phyloP scores from a whole-genome alignment of 495 filamentous ascomycete species.

The Neurospora sp. region DNA sequence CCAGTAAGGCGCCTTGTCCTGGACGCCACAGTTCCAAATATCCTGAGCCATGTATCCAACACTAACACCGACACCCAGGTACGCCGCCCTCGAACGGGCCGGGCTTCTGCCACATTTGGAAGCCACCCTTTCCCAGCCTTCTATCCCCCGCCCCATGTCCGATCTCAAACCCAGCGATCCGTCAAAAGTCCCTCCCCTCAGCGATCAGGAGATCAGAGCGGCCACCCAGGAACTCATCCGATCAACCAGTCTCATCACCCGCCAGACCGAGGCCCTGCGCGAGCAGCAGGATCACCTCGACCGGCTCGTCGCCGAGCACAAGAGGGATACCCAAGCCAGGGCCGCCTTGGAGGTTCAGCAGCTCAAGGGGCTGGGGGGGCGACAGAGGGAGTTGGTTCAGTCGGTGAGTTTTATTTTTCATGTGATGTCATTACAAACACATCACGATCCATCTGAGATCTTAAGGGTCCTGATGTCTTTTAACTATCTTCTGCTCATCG shows the following conservation, averaged over 20 bases:
- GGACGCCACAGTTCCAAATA: background rate
- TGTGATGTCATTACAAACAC: background rate
- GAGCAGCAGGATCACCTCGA: constrained; percentile 32
- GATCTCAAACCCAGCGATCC: background rate
- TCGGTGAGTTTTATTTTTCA: constrained; percentile 12
- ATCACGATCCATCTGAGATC: background rate
- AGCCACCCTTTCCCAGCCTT: background rate
- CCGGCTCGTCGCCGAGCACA: constrained; percentile 22
- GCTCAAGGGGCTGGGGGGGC: constrained; percentile 19
- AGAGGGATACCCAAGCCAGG: constrained; percentile 17
- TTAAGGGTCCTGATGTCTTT: background rate
- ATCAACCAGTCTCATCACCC: constrained; percentile 35
- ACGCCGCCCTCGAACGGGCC: constrained; percentile 23
- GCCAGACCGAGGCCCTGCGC: constrained; percentile 32
- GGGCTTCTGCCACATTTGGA: constrained; percentile 9
- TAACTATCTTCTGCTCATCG: background rate
- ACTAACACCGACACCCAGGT: constrained; percentile 19
- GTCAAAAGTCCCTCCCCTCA: constrained; percentile 18
- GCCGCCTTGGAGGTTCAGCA: constrained; percentile 19
- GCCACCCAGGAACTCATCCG: constrained; percentile 36
- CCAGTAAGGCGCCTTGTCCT: constrained; percentile 18
- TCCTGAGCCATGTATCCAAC: no score
- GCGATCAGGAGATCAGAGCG: constrained; percentile 29
- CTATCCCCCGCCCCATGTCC: background rate
- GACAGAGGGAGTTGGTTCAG: constrained; percentile 19